A percentile compares a stretch with the other conserved stretches of the same genome.
phyloP scores from a whole-genome alignment of 768 basidiomycete genomes.

The Boletus eberwhitei region DNA sequence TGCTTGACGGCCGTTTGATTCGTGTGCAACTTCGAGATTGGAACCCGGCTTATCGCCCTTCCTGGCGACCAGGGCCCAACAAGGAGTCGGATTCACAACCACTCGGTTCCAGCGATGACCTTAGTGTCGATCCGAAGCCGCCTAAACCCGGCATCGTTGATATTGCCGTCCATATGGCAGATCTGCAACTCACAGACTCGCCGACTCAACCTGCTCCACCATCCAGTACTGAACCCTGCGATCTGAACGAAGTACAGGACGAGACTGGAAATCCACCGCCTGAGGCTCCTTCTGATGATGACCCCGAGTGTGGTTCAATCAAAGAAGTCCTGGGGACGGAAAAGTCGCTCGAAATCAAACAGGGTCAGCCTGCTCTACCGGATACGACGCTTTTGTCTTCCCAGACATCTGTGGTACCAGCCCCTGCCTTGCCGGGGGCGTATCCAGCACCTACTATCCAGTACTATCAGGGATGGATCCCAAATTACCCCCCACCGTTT shows the following conservation, averaged over 20 bases:
- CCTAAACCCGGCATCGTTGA: constrained; percentile 5
- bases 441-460: constrained; percentile 42
- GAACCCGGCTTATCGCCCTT: constrained; percentile 49
- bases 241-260: constrained; percentile 20
- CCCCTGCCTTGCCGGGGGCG: constrained; percentile 18
- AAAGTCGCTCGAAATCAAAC: constrained; percentile 31
- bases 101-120: constrained; percentile 5
- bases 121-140: constrained; percentile 8
- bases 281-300: neutral
- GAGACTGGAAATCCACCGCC: neutral
- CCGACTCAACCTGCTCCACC: neutral
- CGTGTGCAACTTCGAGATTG: constrained; percentile 74
- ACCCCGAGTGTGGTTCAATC: neutral
- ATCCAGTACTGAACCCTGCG: constrained; percentile 6
- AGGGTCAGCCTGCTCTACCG: constrained; percentile 4
- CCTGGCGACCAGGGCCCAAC: constrained; percentile 35
- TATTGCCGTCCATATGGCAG: constrained; percentile 11
- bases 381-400: constrained; percentile 7
- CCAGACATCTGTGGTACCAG: constrained; percentile 31
- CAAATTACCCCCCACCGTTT: constrained; percentile 47
- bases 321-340: constrained; percentile 2
- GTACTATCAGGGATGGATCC: constrained; percentile 54
- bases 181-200: constrained; percentile 8
- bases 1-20: constrained; percentile 66
- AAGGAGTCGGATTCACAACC: constrained; percentile 37